These are phyloP conservation scores for Punica granatum DNA, from an alignment of 345 rosid genomes.

Conservation along the genomic window DNA sequence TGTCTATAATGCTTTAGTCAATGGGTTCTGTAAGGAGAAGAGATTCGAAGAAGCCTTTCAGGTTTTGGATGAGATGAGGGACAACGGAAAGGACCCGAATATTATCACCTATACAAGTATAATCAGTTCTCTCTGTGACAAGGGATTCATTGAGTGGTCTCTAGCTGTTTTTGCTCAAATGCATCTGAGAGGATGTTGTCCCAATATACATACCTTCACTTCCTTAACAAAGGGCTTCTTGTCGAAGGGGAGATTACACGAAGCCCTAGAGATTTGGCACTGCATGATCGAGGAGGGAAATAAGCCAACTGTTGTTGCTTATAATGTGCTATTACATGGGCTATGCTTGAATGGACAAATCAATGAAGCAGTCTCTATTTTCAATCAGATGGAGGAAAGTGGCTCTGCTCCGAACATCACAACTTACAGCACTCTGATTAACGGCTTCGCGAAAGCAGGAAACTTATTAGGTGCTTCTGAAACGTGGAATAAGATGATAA, in stretches of 20 bases:
- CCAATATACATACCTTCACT: constrained; percentile 58
- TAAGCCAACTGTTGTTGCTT: constrained; percentile 53
- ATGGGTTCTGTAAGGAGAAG: constrained; percentile 49
- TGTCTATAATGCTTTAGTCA: constrained; percentile 63
- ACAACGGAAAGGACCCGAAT: constrained; percentile 46
- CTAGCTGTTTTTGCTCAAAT: constrained; percentile 59
- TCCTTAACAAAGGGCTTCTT: constrained; percentile 71
- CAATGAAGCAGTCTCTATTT: constrained; percentile 43
- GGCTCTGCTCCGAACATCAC: constrained; percentile 42
- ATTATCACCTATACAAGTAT: constrained; percentile 67
- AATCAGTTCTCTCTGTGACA: constrained; percentile 45
- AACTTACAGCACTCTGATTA: constrained; percentile 62
- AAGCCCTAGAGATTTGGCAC: constrained; percentile 59
- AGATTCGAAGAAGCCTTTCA: constrained; percentile 45
- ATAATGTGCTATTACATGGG: constrained; percentile 60
- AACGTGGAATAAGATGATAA: constrained; percentile 79
- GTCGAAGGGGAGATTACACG: constrained; percentile 34
- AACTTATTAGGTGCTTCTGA: constrained; percentile 52
- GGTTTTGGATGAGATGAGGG: constrained; percentile 43
- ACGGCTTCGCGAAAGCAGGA: constrained; percentile 66
- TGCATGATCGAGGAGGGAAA: constrained; percentile 38
- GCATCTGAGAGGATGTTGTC: constrained; percentile 62
- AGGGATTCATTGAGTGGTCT: constrained; percentile 44
- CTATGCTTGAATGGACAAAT: constrained; percentile 49
- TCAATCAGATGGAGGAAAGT: constrained; percentile 48